These are phyloP conservation scores for Colletotrichum chrysophilum DNA, from an alignment of 2,329 filamentous ascomycete species.

Conservation along the genomic window DNA sequence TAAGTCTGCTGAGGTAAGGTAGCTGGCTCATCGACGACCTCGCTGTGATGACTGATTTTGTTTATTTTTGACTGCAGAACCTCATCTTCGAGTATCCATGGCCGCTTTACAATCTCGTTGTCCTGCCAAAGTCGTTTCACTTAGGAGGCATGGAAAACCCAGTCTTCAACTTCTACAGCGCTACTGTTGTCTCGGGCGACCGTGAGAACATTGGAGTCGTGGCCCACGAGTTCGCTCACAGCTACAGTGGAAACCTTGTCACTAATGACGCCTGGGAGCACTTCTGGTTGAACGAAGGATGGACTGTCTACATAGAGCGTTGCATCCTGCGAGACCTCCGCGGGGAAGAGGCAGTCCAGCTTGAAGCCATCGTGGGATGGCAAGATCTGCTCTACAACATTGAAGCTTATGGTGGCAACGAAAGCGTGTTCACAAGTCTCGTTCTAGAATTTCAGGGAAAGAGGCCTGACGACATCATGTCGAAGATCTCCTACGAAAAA, in stretches of 20 bases:
- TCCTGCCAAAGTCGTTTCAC: constrained; percentile 62
- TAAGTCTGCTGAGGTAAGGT: constrained; percentile 70
- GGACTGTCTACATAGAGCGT: constrained; percentile 4
- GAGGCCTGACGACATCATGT: constrained; percentile 5
- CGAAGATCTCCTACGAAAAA: constrained; percentile 8
- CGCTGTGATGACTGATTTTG: neutral
- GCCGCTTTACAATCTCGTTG: constrained; percentile 93
- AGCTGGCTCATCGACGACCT: neutral
- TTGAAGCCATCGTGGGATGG: constrained; percentile 3
- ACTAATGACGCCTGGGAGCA: constrained; percentile 19
- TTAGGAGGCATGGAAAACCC: constrained; percentile 77
- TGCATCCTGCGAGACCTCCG: neutral
- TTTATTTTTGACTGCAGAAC: constrained; percentile 36
- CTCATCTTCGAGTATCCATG: constrained; percentile 86
- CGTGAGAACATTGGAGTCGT: neutral
- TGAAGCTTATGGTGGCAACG: neutral
- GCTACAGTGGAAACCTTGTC: constrained; percentile 17
- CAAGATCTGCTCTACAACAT: constrained; percentile 3
- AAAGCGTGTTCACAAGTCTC: neutral
- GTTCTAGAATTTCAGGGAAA: neutral
- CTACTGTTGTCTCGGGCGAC: constrained; percentile 53
- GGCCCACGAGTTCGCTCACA: constrained; percentile 21
- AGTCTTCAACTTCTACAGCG: constrained; percentile 92
- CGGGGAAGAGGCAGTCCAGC: neutral
- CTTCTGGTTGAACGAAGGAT: constrained; percentile 13